Conservation (phyloP, 163 green algal genomes). For the Scenedesmus sp. region DNA sequence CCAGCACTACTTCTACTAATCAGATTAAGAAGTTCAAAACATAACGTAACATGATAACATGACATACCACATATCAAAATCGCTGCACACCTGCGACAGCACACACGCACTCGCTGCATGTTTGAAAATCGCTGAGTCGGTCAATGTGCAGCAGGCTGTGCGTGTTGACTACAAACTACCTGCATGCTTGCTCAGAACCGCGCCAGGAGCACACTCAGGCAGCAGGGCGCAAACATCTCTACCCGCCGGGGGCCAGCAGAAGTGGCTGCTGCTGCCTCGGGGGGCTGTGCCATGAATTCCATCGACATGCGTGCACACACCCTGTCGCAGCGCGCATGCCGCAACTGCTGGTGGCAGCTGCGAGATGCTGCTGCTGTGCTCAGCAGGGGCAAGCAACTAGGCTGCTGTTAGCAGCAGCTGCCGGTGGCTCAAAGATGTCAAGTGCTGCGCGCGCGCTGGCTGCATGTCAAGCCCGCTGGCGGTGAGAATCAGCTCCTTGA, state of each 20-base stretch:
- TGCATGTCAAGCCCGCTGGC: constrained; percentile 55
- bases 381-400: neutral
- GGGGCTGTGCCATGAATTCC: neutral
- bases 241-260: neutral
- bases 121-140: neutral
- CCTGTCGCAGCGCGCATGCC: neutral
- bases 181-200: neutral
- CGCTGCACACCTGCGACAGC: constrained; percentile 18
- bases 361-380: neutral
- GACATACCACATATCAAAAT: constrained; percentile 34
- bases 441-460: constrained; percentile 14
- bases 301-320: neutral
- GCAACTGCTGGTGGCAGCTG: neutral
- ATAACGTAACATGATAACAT: too few species aligned
- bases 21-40: constrained; percentile 7
- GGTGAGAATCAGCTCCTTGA: constrained; percentile 56
- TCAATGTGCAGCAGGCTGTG: constrained; percentile 24
- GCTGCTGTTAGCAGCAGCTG: constrained; percentile 53
- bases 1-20: too few species aligned
- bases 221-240: neutral
- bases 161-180: neutral
- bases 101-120: constrained; percentile 3
- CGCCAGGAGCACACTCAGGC: neutral
- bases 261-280: neutral
- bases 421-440: neutral